Base-by-base conservation (phyloP, 768 basidiomycete genomes). In the Astraeus odoratus region DNA sequence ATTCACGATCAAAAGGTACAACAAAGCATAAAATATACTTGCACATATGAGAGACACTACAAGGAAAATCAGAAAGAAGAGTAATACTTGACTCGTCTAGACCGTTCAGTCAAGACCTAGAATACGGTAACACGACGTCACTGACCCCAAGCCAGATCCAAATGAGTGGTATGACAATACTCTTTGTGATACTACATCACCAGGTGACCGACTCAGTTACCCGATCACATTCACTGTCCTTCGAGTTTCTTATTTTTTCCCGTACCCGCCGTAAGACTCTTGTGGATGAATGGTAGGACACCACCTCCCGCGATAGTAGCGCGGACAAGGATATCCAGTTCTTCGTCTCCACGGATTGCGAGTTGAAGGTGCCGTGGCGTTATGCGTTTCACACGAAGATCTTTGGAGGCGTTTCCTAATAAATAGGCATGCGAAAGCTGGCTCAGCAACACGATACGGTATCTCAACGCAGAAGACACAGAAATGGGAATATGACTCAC, bases 261-360 rank as follows among this genome's bases (percentile, higher is more conserved):
- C 36, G 68, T 70, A 20, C 68, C 65, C 1, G 55, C 57, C 3
- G 85, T 88, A 48, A 91, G 72, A 51, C 74, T 80, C 75, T 88
- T 88, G 75, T 91, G 88, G 52, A 91, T 90, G 70, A 90, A 91
- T 16, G 88, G 88, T 49, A 90, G 59, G 3, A 90, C 88, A 63
- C 88, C 87, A 60, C 87, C 87, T 33, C 88, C 87, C 10, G 93
- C 90, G 56, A 96, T 95, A 3, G 94, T 96, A 3, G 93, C 94
- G 43, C 83, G 80, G 23, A 98, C 92, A 48, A 98, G 81, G 15
- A 81, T 85, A 61, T 97, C 94, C n/a, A 97, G 82, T 60, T 97
- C 94, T 65, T 96, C 93, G 64, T 98, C 94, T 26, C 94, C 94
- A 49, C 93, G 86, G 52, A 98, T 97, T 22, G 94, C 94, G 23